Evolutionary conservation across 257 asterid species (phyloP).

Genomic region (Solanum rostratum): DNA sequence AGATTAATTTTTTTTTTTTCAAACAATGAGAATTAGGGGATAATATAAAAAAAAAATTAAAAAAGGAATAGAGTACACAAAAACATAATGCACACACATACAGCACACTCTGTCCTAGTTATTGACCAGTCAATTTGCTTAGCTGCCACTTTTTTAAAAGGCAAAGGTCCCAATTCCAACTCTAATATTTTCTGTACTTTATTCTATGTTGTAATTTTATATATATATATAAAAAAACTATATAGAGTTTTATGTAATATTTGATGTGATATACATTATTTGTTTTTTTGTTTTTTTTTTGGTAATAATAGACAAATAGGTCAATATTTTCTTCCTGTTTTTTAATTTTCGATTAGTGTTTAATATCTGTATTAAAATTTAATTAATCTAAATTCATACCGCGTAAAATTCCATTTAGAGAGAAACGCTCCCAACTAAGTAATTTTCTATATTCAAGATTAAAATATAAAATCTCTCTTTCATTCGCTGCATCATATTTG

Average conservation of each 20-base stretch:
- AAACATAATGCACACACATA: not conserved
- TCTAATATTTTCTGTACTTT: not conserved
- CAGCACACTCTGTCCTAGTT: not conserved
- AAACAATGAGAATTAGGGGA: not conserved
- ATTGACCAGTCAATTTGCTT: constrained; percentile 9
- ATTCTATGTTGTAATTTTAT: not conserved
- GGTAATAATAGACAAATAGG: not conserved
- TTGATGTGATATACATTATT: not conserved
- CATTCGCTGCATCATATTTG: too few relatives aligned
- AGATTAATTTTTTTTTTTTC: not conserved
- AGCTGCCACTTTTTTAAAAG: constrained; percentile 11
- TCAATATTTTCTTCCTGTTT: not conserved
- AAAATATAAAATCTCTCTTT: too few relatives aligned
- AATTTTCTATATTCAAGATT: too few relatives aligned
- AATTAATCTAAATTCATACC: too few relatives aligned
- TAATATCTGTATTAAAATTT: too few relatives aligned
- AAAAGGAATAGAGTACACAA: not conserved
- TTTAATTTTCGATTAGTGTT: too few relatives aligned
- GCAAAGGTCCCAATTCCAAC: not conserved
- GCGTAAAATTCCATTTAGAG: rapidly evolving
- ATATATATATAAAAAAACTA: not conserved
- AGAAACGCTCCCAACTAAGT: too few relatives aligned
- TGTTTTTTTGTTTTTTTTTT: not conserved
- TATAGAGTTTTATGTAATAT: not conserved
- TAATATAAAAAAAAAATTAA: not conserved